Conservation (phyloP, 2,329 filamentous ascomycete species). For the Phaeophleospora eucalypticola region DNA sequence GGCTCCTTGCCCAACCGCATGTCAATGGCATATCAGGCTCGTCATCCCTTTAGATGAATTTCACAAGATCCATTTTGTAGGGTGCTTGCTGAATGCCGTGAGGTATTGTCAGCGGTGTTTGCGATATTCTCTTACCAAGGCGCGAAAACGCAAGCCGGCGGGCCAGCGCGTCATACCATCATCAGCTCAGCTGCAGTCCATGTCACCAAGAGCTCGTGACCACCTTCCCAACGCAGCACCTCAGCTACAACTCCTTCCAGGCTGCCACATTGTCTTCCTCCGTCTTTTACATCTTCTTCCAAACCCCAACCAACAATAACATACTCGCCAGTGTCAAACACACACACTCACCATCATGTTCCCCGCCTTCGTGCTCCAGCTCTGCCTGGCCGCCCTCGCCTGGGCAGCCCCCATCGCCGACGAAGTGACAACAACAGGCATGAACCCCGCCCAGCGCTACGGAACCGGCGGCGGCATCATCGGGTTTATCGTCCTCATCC, state of each 20-base stretch:
- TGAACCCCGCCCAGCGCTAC: constrained; percentile 50
- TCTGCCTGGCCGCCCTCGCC: constrained; percentile 49
- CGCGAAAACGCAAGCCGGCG: too few species aligned
- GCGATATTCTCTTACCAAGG: too few species aligned
- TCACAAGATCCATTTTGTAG: too few species aligned
- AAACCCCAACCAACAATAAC: background rate
- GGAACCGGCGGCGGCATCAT: constrained; percentile 59
- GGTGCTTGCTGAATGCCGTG: too few species aligned
- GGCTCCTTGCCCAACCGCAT: too few species aligned
- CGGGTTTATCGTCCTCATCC: constrained; percentile 57
- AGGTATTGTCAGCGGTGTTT: too few species aligned
- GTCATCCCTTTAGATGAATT: too few species aligned
- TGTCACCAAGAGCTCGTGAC: too few species aligned
- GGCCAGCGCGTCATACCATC: too few species aligned
- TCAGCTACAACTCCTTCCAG: background rate
- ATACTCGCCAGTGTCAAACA: background rate
- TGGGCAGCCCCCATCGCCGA: constrained; percentile 41
- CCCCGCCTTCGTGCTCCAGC: constrained; percentile 47
- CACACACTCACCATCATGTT: constrained; percentile 21
- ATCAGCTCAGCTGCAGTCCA: too few species aligned
- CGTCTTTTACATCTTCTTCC: background rate
- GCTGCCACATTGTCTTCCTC: background rate
- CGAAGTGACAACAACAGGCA: constrained; percentile 36
- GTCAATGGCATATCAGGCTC: too few species aligned
- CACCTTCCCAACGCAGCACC: background rate